phyloP scores from a whole-genome alignment of 2,329 filamentous ascomycete species.

The Ceratocystis variospora region DNA sequence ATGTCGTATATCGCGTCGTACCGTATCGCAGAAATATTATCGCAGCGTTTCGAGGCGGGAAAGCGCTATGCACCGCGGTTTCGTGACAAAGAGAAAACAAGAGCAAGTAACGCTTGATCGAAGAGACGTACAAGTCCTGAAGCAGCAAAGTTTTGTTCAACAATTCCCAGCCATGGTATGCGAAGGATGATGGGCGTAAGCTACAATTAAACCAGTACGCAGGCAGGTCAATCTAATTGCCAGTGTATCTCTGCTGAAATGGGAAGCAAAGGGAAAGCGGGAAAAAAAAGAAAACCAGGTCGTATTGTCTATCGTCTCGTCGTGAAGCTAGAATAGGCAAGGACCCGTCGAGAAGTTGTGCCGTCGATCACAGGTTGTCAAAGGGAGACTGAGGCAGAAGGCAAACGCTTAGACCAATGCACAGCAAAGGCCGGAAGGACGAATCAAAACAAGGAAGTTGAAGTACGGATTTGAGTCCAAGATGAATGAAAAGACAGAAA shows the following conservation, averaged over 20 bases:
- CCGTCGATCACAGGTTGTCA: background rate
- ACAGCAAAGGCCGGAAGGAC: background rate
- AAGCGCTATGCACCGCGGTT: no score
- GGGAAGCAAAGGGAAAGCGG: background rate
- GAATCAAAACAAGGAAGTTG: background rate
- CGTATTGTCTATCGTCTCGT: background rate
- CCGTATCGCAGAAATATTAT: background rate
- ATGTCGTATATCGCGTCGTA: background rate
- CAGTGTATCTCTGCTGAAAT: no score
- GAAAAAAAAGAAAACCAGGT: background rate
- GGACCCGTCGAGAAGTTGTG: background rate
- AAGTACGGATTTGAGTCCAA: background rate
- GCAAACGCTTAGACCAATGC: background rate
- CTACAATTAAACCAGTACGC: background rate
- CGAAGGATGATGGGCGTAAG: background rate
- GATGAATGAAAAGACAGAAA: background rate
- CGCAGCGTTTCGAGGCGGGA: no score
- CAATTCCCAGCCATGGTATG: background rate
- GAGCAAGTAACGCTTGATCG: background rate
- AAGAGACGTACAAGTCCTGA: background rate
- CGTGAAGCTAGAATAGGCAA: background rate
- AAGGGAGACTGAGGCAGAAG: background rate
- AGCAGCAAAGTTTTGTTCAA: constrained; percentile 1
- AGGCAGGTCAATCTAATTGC: background rate
- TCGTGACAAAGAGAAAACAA: background rate